Percentiles rank a stretch among this genome's conserved stretches.
Evolutionary conservation across 2,329 filamentous ascomycete species (phyloP).

Genomic region (Chaetomium globosum): DNA sequence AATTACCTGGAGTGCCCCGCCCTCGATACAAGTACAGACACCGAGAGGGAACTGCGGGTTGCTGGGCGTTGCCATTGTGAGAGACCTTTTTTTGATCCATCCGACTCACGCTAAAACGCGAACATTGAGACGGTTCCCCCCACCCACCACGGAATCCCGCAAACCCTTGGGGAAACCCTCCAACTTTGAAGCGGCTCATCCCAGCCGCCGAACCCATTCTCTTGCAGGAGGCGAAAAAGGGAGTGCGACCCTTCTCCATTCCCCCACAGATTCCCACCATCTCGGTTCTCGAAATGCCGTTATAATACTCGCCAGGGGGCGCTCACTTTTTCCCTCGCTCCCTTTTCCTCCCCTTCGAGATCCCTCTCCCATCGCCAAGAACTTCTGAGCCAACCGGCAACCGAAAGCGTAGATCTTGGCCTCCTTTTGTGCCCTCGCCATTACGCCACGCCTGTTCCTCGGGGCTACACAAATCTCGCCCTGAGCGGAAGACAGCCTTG

Average conservation of each 20-base stretch:
- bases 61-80: slow-evolving; percentile 14
- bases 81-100: slow-evolving; percentile 22
- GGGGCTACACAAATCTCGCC: slow-evolving; percentile 38
- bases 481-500: slow-evolving; percentile 32
- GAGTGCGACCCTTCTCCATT: slow-evolving; percentile 3
- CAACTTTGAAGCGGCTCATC: slow-evolving; percentile 21
- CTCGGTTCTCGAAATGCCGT: slow-evolving; percentile 27
- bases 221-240: slow-evolving; percentile 29
- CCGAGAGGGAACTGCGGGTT: neutral
- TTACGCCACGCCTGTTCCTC: slow-evolving; percentile 33
- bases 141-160: slow-evolving; percentile 22
- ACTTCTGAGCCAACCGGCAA: slow-evolving; percentile 27
- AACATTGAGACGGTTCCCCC: slow-evolving; percentile 13
- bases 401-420: slow-evolving; percentile 37
- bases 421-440: slow-evolving; percentile 31
- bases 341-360: slow-evolving; percentile 18
- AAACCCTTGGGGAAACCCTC: slow-evolving; percentile 34
- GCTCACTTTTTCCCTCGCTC: slow-evolving; percentile 17
- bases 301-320: slow-evolving; percentile 34
- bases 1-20: slow-evolving; percentile 23
- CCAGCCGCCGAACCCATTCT: slow-evolving; percentile 13
- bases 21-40: slow-evolving; percentile 21
- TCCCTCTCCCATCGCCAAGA: slow-evolving; percentile 30
- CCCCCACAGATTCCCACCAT: slow-evolving; percentile 17
- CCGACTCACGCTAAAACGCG: slow-evolving; percentile 17